Evolutionary conservation across 345 rosid species (phyloP), one percentile per base, ranked within the genome.

Genomic region (Turnera subulata): DNA sequence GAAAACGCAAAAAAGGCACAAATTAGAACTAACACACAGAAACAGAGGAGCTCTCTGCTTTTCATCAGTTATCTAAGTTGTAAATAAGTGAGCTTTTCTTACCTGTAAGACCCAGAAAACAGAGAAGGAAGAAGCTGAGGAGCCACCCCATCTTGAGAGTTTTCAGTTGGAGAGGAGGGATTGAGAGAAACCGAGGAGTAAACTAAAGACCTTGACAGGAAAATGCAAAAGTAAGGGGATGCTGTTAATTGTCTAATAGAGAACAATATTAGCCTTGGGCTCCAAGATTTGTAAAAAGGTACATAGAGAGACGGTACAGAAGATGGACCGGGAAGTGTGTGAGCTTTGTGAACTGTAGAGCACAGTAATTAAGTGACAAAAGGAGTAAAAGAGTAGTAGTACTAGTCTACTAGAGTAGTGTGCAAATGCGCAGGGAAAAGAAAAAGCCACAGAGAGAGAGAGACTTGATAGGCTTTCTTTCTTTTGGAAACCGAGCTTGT

Each of bases 101-200:
- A 85, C 91, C 84, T 64, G 82, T 65, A 73, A 75, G 67, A 51
- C 80, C 72, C 38, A 79, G 69, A 40, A 79, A 68, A 53, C 75
- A 66, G 60, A 77, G 42, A 50, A 80, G 64, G 72, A 68, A 70
- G 55, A 76, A n/a, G 47, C 9, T 63, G 64, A 61, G 66, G 45
- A 63, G 40, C 50, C 35, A 53, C 21, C 11, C 55, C 63, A 74
- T 59, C 58, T 59, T 75, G 59, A 63, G 46, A 73, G 55, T 62
- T 61, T 68, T 33, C 11, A 18, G 20, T 0, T 11, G 17, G 21
- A 17, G 48, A 9, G 49, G 0, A n/a, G n/a, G n/a, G n/a, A n/a
- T n/a, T n/a, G n/a, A n/a, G n/a, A n/a, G n/a, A n/a, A n/a, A n/a
- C n/a, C n/a, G n/a, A n/a, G n/a, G n/a, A n/a, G n/a, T n/a, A n/a